phyloP scores from a whole-genome alignment of 257 asterid genomes.

The Nicotiana undulata region DNA sequence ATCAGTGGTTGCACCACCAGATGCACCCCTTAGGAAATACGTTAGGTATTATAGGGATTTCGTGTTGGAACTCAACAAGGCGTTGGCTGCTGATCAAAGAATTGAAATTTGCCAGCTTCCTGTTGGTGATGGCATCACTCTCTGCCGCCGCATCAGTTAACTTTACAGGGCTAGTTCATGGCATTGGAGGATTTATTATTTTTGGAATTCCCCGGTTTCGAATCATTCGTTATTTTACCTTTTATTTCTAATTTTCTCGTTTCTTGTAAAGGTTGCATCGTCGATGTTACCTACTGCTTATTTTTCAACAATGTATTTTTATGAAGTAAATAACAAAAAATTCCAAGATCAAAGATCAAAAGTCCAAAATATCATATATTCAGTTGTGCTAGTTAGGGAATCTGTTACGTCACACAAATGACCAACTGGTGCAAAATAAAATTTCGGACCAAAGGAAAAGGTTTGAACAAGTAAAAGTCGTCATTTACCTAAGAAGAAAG shows the following conservation, averaged over 20 bases:
- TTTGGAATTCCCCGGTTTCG: background rate
- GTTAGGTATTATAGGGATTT: constrained; percentile 22
- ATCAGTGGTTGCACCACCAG: constrained; percentile 32
- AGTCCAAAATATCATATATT: background rate
- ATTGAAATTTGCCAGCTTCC: constrained; percentile 55
- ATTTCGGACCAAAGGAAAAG: background rate
- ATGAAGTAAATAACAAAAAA: background rate
- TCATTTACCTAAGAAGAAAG: too few relatives aligned
- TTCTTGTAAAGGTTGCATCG: background rate
- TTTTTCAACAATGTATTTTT: background rate
- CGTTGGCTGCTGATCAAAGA: constrained; percentile 42
- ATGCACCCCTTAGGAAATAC: constrained; percentile 31
- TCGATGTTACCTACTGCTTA: background rate
- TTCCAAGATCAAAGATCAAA: background rate
- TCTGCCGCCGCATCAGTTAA: constrained; percentile 43
- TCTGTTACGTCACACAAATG: background rate
- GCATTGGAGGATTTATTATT: background rate
- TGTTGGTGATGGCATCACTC: constrained; percentile 57
- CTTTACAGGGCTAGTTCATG: background rate
- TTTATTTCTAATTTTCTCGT: background rate
- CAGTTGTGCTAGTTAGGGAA: too few relatives aligned
- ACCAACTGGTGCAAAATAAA: background rate
- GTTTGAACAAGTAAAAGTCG: background rate
- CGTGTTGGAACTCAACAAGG: constrained; percentile 37
- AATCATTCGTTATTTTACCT: background rate